A percentile compares a stretch with the other conserved stretches of the same genome.
Conservation (phyloP, 208 protist genomes). For the Naegleria fowleri region DNA sequence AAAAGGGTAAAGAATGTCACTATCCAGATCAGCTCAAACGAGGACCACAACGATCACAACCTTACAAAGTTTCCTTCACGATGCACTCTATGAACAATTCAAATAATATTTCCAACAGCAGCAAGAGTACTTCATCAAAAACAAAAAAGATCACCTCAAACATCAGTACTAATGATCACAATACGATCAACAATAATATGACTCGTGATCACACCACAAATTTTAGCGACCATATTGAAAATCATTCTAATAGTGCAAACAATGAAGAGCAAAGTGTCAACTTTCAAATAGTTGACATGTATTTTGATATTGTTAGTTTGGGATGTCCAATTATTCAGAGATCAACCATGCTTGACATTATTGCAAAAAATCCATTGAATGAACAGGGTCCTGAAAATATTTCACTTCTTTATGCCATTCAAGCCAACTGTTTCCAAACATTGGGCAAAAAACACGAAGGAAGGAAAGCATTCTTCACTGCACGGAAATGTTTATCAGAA, state of each 20-base stretch:
- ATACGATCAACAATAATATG: neutral
- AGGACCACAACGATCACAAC: neutral
- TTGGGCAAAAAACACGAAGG: neutral
- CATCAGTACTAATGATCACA: neutral
- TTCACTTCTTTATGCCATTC: neutral
- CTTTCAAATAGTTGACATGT: neutral
- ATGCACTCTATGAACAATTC: too few species aligned
- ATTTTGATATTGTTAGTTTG: neutral
- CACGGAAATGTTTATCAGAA: neutral
- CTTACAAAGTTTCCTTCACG: neutral
- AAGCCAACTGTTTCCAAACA: neutral
- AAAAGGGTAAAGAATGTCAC: neutral
- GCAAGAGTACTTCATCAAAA: neutral
- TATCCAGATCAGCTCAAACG: neutral
- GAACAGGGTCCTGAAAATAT: neutral
- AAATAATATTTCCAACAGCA: neutral
- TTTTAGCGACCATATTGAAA: neutral
- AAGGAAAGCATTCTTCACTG: neutral
- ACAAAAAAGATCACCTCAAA: neutral
- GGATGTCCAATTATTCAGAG: neutral
- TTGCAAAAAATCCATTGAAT: neutral
- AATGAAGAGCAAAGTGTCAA: neutral
- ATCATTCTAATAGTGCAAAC: neutral
- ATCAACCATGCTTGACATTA: neutral
- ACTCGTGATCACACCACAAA: neutral